Base-by-base conservation (phyloP, 495 filamentous ascomycete genomes). In the Chaetomidium leptoderma region DNA sequence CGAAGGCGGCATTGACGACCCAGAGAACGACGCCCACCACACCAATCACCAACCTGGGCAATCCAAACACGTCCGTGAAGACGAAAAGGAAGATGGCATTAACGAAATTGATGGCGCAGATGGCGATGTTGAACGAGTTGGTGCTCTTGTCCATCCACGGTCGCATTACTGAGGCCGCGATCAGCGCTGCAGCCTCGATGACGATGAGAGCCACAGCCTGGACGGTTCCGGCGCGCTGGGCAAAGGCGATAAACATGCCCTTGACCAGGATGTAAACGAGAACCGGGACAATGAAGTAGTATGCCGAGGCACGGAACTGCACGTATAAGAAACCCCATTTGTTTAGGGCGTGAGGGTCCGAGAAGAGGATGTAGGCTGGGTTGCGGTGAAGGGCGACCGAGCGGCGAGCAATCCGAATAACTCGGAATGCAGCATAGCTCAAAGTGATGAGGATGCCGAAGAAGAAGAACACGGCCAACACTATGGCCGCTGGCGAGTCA, bases 141-240 rank as follows among this genome's bases (percentile, higher is more conserved):
- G 92, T 97, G 75, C 91, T 93, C 83, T 96, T 97, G 78, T 98
- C 93, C 93, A 98, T 97, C 85, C 91, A 98, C 7, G 93, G 93
- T 39, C 90, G 85, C 63, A 96, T 75, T 43, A 95, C 83, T 60
- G 83, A 87, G 33, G 90, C 85, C 29, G 69, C 82, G 64, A 97
- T 86, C 61, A 98, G 78, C 64, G 89, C 86, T 27, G 66, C 83
- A 0, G 88, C 87, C 75, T 98, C 93, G 58, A 97, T 85, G 39
- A 98, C 72, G 46, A 97, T 79, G 58, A 97, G 74, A 2, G 86
- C 89, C 45, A 97, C 80, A 8, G 92, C 91, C 68, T 97, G 92
- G 21, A 86, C 83, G 13, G 82, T 83, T n/a, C 86, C 85, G 45
- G 74, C 81, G 0, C 72, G 69, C 71, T 98, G 93, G 37, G 78